A percentile compares a stretch with the other conserved stretches of the same genome.
phyloP scores from a whole-genome alignment of 1,139 yeast species.

The Geotrichum siamense region DNA sequence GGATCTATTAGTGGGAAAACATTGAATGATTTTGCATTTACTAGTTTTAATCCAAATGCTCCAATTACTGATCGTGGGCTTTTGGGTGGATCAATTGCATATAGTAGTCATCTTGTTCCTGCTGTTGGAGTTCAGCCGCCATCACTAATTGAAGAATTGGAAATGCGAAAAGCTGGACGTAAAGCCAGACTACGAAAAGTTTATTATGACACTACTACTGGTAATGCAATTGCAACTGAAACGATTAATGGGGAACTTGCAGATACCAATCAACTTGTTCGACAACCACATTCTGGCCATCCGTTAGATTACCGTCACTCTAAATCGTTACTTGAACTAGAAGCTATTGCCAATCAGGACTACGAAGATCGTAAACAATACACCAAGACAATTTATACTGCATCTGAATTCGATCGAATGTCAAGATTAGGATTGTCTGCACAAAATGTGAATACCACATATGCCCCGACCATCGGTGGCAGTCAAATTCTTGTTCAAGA shows the following conservation, averaged over 20 bases:
- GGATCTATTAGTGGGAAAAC: slow-evolving; percentile 12
- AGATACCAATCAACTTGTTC: slow-evolving; percentile 18
- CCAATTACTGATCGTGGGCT: slow-evolving; percentile 22
- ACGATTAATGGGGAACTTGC: slow-evolving; percentile 16
- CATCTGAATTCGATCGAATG: slow-evolving; percentile 17
- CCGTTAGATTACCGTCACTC: slow-evolving; percentile 30
- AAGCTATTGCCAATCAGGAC: slow-evolving; percentile 30
- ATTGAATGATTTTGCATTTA: slow-evolving; percentile 29
- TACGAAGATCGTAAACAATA: slow-evolving; percentile 28
- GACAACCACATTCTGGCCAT: slow-evolving; percentile 23
- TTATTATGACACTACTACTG: slow-evolving; percentile 25
- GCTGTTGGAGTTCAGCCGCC: slow-evolving; percentile 25
- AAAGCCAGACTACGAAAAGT: slow-evolving; percentile 27
- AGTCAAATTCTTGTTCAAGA: slow-evolving; percentile 6
- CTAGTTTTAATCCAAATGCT: slow-evolving; percentile 28
- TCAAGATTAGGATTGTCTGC: slow-evolving; percentile 7
- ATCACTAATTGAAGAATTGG: slow-evolving; percentile 35
- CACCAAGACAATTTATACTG: slow-evolving; percentile 21
- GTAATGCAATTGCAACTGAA: slow-evolving; percentile 19
- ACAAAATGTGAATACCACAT: slow-evolving; percentile 9
- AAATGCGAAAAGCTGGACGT: slow-evolving; percentile 34
- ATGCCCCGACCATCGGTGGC: background rate
- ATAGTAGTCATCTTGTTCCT: slow-evolving; percentile 19
- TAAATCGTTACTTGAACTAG: slow-evolving; percentile 32
- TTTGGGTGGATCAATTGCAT: slow-evolving; percentile 17